Base-by-base conservation (phyloP, 371 early-diverging fungal genomes). In the Actinomucor elegans region DNA sequence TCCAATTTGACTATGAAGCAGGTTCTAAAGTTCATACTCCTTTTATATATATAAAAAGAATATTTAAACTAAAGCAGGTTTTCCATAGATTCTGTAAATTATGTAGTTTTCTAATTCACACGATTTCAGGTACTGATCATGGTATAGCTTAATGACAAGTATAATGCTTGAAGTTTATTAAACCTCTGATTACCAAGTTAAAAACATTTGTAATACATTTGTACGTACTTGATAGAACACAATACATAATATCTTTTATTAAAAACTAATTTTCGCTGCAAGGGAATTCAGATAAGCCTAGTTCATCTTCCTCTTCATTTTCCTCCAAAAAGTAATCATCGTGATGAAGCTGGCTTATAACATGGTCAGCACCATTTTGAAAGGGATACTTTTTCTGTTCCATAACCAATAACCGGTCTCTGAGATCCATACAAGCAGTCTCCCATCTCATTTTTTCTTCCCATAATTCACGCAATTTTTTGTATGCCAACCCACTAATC, bases 391-490 rank as follows among this genome's bases (percentile, higher is more conserved):
- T 47, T 11, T 33, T 49, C 23, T 64, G 64, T 29, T 64, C 59
- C n/a, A 58, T 3, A 2, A 32, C 38, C n/a, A 73, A 36, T 5
- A 69, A 26, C 7, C 67, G 49, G 17, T 69, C 67, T 34, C 66
- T 60, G 26, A 77, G 46, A 20, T 69, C 75, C 48, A 70, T 52
- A 34, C 71, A 77, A 8, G 68, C 70, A 46, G 59, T 68, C 48
- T 77, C 77, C 74, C 77, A 74, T 17, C 69, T 61, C 48, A 58
- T 60, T 32, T 72, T 73, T 45, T 77, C 77, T 54, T 77, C 77
- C 74, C 74, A 77, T 37, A 84, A 55, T 42, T 81, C 84, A 28
- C 81, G 69, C 7, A 84, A 58, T 49, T 80, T 84, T 45, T 77
- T 74, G 57, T 79, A 81, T 1, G 84, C 84, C 32, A 80, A 53